These are phyloP conservation scores for Cutaneotrichosporon sp. DNA, from an alignment of 1,284 basidiomycete genomes.

Conservation along the genomic window DNA sequence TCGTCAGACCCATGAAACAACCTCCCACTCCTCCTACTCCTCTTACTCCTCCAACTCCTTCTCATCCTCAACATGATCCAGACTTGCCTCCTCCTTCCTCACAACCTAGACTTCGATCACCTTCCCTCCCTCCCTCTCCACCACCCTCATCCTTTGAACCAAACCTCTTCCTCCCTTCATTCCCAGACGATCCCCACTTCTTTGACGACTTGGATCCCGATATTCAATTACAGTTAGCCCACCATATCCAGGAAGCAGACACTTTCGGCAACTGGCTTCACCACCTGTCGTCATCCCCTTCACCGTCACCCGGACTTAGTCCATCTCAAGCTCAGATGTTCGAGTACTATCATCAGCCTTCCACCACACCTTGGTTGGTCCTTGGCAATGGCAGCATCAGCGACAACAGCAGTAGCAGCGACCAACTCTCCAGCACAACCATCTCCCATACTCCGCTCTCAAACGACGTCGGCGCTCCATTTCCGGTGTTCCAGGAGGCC, in stretches of 20 bases:
- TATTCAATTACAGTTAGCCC: not conserved
- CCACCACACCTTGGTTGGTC: not conserved
- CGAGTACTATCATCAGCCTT: not conserved
- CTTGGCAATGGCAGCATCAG: not conserved
- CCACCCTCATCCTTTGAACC: not conserved
- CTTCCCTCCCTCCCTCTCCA: not conserved
- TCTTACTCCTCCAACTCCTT: not conserved
- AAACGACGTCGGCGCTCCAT: not conserved
- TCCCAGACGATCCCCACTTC: not conserved
- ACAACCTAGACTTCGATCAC: not conserved
- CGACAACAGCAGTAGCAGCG: not conserved
- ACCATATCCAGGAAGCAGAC: not conserved
- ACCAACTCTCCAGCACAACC: not conserved
- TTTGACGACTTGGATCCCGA: not conserved
- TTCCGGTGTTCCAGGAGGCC: not conserved
- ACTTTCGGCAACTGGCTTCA: not conserved
- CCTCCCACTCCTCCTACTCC: not conserved
- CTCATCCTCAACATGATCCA: too few relatives aligned
- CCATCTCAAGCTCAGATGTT: not conserved
- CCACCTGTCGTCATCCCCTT: not conserved
- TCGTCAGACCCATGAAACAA: not conserved
- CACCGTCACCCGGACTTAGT: not conserved
- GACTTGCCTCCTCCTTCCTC: constrained; percentile 2
- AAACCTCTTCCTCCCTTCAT: not conserved
- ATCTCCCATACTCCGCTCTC: not conserved